Percentiles rank a stretch among this genome's conserved stretches.
Conservation (phyloP, 2,329 filamentous ascomycete genomes). For the Chrysoporthe puriensis region DNA sequence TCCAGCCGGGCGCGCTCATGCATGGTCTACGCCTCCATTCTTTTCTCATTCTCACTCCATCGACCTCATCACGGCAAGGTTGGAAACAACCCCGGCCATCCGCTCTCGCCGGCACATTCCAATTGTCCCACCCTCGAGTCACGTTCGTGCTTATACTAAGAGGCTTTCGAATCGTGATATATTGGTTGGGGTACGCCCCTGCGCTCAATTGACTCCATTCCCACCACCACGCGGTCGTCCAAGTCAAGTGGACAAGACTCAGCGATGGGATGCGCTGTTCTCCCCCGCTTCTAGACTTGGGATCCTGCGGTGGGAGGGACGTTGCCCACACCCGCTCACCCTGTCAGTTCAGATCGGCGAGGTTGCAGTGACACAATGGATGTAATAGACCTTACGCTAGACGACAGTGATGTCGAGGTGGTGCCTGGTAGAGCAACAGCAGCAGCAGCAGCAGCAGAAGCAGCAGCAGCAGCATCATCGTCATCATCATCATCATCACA, state of each 20-base stretch:
- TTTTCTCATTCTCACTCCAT: background rate
- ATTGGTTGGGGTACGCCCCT: background rate
- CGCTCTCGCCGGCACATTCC: background rate
- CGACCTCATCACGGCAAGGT: background rate
- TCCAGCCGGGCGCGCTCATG: background rate
- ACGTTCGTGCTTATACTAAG: background rate
- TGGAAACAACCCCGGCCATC: background rate
- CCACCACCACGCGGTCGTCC: background rate
- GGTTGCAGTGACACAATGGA: conserved; percentile 14
- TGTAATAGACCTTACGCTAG: conserved; percentile 23
- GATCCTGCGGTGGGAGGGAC: background rate
- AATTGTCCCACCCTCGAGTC: background rate
- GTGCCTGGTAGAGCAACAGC: background rate
- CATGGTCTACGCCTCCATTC: background rate
- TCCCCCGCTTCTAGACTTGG: background rate
- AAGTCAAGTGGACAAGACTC: background rate
- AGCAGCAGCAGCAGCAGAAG: no score
- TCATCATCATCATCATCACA: no score
- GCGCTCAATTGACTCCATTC: background rate
- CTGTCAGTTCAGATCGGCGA: background rate
- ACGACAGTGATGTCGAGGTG: conserved; percentile 22
- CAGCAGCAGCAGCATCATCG: no score
- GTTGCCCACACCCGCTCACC: background rate
- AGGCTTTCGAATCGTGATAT: background rate
- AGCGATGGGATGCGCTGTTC: background rate